Evolutionary conservation across 192 early-diverging fungal genomes (phyloP).

Genomic region (Oehlia diaphana): DNA sequence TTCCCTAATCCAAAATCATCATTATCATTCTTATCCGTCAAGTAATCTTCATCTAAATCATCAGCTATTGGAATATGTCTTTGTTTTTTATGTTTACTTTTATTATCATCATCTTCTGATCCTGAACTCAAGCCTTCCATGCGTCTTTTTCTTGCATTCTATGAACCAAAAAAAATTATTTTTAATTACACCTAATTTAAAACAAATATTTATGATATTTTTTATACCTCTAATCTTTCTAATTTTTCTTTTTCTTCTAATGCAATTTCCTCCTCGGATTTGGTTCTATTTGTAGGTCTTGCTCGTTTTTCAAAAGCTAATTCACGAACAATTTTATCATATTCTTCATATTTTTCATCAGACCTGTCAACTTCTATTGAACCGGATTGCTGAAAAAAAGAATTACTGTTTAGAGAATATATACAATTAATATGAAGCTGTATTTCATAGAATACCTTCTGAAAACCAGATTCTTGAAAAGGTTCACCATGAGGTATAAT

Average conservation of each 20-base stretch:
- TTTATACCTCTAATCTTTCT: slow-evolving; percentile 73
- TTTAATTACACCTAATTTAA: not conserved
- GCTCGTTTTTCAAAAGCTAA: slow-evolving; percentile 84
- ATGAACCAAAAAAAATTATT: not conserved
- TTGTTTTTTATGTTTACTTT: slow-evolving; percentile 36
- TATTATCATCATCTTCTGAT: slow-evolving; percentile 53
- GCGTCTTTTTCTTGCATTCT: slow-evolving; percentile 68
- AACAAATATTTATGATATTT: too few relatives aligned
- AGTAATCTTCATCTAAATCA: slow-evolving; percentile 71
- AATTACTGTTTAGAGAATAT: not conserved
- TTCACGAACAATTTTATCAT: slow-evolving; percentile 82
- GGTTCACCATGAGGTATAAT: slow-evolving; percentile 41
- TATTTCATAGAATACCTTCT: not conserved
- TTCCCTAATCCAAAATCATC: slow-evolving; percentile 34
- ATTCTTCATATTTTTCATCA: slow-evolving; percentile 45
- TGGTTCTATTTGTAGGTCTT: slow-evolving; percentile 84
- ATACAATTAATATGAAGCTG: not conserved
- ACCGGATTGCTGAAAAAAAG: not conserved
- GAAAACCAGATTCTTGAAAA: slow-evolving; percentile 31
- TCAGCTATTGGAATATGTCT: slow-evolving; percentile 62
- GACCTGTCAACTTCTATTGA: not conserved
- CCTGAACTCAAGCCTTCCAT: slow-evolving; percentile 78
- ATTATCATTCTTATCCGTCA: slow-evolving; percentile 38
- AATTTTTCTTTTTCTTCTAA: slow-evolving; percentile 80
- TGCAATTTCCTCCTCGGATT: slow-evolving; percentile 93